Conservation (phyloP, 805 yeast species). For the Kodamaea lidongshanica region DNA sequence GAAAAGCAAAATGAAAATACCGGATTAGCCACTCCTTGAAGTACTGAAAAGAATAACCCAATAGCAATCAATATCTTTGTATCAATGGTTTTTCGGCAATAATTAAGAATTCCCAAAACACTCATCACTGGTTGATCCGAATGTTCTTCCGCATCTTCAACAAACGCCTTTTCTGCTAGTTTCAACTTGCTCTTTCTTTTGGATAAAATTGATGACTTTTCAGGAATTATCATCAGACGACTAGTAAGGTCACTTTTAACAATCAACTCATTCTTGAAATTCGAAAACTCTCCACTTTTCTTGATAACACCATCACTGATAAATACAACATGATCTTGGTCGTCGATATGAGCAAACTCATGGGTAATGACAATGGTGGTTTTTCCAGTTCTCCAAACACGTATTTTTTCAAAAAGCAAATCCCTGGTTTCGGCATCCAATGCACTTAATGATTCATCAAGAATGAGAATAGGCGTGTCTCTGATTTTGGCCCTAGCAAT, state of each 20-base stretch:
- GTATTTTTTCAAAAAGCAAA: conserved; percentile 44
- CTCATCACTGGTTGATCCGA: neutral
- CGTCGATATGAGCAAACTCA: conserved; percentile 52
- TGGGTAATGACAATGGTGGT: conserved; percentile 85
- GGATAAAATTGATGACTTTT: neutral
- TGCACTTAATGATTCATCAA: conserved; percentile 87
- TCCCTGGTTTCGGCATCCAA: conserved; percentile 52
- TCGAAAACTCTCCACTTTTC: conserved; percentile 8
- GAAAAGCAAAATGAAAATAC: conserved; percentile 75
- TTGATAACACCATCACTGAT: conserved; percentile 54
- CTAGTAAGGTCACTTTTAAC: neutral
- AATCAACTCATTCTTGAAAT: conserved; percentile 1
- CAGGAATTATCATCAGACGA: neutral
- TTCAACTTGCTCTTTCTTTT: conserved; percentile 9
- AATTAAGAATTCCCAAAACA: conserved; percentile 19
- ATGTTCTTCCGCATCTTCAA: conserved; percentile 17
- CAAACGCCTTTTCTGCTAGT: conserved; percentile 18
- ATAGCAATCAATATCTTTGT: conserved; percentile 23
- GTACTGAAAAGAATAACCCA: conserved; percentile 50
- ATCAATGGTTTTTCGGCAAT: conserved; percentile 17
- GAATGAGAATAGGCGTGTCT: conserved; percentile 66
- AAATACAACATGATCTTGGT: conserved; percentile 52
- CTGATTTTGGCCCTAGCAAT: conserved; percentile 76
- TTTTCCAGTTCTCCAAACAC: conserved; percentile 54
- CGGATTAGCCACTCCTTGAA: conserved; percentile 65